phyloP scores from a whole-genome alignment of 192 early-diverging fungal species.

The Helicostylum pulchrum region DNA sequence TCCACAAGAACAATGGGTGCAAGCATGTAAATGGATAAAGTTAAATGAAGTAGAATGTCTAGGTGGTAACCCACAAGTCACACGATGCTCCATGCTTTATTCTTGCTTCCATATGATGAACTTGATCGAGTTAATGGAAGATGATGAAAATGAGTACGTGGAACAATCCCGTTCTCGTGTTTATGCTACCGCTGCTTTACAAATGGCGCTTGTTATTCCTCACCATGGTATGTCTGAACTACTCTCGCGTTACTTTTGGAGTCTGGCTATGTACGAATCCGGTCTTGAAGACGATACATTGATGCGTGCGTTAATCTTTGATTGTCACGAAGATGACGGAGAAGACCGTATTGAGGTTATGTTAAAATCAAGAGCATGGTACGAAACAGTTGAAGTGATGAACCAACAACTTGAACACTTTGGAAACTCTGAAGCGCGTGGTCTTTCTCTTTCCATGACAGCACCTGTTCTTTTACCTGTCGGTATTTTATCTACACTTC shows the following conservation, averaged over 20 bases:
- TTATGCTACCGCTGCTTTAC: conserved; percentile 38
- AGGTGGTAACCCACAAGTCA: conserved; percentile 24
- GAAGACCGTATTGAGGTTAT: conserved; percentile 32
- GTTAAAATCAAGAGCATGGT: conserved; percentile 28
- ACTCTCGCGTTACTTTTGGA: conserved; percentile 31
- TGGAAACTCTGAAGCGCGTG: conserved; percentile 1
- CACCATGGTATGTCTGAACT: conserved; percentile 5
- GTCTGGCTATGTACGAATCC: conserved; percentile 30
- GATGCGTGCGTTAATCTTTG: conserved; percentile 22
- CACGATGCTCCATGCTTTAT: conserved; percentile 27
- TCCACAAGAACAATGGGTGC: conserved; percentile 21
- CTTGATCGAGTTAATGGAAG: conserved; percentile 29
- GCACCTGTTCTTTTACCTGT: conserved; percentile 30
- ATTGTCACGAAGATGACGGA: conserved; percentile 27
- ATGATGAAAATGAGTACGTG: conserved; percentile 15
- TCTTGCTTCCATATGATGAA: conserved; percentile 31
- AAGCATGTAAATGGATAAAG: conserved; percentile 32
- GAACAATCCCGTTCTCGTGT: conserved; percentile 23
- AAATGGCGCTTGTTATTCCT: conserved; percentile 26
- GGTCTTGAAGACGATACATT: conserved; percentile 20
- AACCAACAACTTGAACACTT: conserved; percentile 19
- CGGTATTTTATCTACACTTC: conserved; percentile 31
- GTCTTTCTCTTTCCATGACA: conserved; percentile 22
- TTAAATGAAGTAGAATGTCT: conserved; percentile 36
- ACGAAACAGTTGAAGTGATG: conserved; percentile 32